Base-by-base conservation (phyloP, 257 asterid genomes). In the Jacaranda mimosifolia region DNA sequence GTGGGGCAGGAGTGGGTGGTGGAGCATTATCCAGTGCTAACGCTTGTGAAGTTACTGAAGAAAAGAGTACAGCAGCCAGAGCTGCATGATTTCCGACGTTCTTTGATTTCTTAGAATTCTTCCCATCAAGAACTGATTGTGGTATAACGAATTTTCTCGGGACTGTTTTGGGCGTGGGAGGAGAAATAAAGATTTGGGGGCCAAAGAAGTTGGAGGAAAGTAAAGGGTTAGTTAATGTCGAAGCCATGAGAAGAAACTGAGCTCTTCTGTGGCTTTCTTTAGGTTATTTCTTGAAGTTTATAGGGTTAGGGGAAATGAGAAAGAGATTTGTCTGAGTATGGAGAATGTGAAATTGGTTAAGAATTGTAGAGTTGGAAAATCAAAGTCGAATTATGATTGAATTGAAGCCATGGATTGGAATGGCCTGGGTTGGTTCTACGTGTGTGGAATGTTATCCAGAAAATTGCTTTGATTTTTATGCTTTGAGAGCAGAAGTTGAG, bases 31-130 rank as follows among this genome's bases (percentile, higher is more conserved):
- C 96, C 14, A 81, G 38, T 1, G 96, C 93, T 5, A 87, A 69
- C 26, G 94, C 94, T 17, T 80, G 89, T 6, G 92, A 91, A 58
- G 85, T 70, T 4, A 85, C 46, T 14, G 96, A 84, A 60, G 91
- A 81, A 49, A 89, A 79, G 0, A 91, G 76, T 6, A 91, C 48
- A 62, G 96, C 91, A 76, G 92, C 92, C 46, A 91, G 21, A 60
- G 91, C 82, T 18, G 90, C 90, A 9, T 82, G 79, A 6, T 87
- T 81, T 74, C 85, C 64, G 10, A 85, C 52, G 18, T 17, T 72
- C 39, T 70, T 76, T 9, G 77, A 73, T 63, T 79, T 68, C 11
- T 74, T 53, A 42, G 85, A 67, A 67, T 74, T 55, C 17, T 72
- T 85, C 48, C 63, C 56, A 70, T 51, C 5, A 10, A 85, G 82